Evolutionary conservation across 1,284 basidiomycete genomes (phyloP), one percentile per base, ranked within the genome.

Genomic region (Ceratobasidium sp.): DNA sequence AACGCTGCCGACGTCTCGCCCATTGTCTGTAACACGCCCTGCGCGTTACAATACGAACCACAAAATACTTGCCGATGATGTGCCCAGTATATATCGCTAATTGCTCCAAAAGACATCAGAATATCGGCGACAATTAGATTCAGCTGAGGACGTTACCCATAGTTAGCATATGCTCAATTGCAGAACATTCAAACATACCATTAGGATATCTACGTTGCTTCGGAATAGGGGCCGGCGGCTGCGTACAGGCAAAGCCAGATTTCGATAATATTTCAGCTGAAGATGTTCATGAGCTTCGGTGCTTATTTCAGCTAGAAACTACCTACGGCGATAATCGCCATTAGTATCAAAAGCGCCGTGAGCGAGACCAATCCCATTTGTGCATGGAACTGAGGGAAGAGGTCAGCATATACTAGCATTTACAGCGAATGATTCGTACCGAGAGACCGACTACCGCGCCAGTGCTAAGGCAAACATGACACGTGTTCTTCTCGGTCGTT

Each of bases 31-130:
- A 71, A 23, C 2, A 60, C 50, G 4, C 67, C 67, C 28, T 71
- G 67, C 6, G 67, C 67, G 18, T 71, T 41, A n/a, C 67, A 71
- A 21, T n/a, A 71, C 9, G 55, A 58, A 5, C 67, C 67, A n/a
- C 67, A 71, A n/a, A 48, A 71, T n/a, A 71, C 67, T 39, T 71
- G 67, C 10, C 55, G 67, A n/a, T 71, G 41, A 12, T 71, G 30
- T 12, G 67, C 67, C 67, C 67, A 71, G 55, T 59, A 52, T n/a
- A 71, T 32, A 39, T 71, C 67, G 10, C 55, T 34, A 23, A 71
- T 60, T 2, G 67, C 67, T 2, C 67, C 67, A 18, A 71, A 45
- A 10, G 67, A 71, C 67, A 71, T 71, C 32, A 71, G 4, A 23
- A 60, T 71, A 16, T 71, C 67, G 3, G 55, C 41, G 2, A 59